Conservation (phyloP, 208 protist genomes). For the Acanthamoeba divionensis region DNA sequence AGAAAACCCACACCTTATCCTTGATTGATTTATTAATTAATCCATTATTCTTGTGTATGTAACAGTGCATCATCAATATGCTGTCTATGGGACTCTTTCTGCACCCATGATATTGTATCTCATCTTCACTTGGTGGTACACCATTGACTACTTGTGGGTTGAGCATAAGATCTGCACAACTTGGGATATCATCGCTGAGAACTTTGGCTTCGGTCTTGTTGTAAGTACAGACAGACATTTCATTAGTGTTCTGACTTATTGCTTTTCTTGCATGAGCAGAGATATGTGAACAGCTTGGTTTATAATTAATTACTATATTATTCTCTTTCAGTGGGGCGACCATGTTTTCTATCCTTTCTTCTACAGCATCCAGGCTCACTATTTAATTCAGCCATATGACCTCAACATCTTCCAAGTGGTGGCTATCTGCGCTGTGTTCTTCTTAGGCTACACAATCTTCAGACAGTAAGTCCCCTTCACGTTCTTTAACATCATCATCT, state of each 20-base stretch:
- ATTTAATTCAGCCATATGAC: not conserved
- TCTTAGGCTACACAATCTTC: conserved; percentile 11
- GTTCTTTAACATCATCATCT: too few relatives aligned
- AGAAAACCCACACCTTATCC: too few relatives aligned
- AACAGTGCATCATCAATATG: not conserved
- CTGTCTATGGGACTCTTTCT: not conserved
- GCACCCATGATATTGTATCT: not conserved
- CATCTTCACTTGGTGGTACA: conserved; percentile 32
- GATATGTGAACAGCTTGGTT: too few relatives aligned
- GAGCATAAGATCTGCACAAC: conserved; percentile 31
- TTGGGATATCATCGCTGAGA: conserved; percentile 46
- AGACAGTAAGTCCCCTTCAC: not conserved
- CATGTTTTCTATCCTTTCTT: conserved; percentile 33
- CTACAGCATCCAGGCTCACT: conserved; percentile 45
- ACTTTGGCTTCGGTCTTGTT: conserved; percentile 28
- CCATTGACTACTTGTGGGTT: conserved; percentile 33
- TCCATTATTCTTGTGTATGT: not conserved
- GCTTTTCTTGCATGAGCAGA: too few relatives aligned
- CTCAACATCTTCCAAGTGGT: not conserved
- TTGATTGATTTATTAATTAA: too few relatives aligned
- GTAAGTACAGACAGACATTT: not conserved
- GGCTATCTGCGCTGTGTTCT: not conserved
- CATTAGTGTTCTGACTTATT: too few relatives aligned
- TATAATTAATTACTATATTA: not conserved
- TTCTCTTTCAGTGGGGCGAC: not conserved